Conservation (phyloP, 2,329 filamentous ascomycete species). For the Cordyceps cicadae region DNA sequence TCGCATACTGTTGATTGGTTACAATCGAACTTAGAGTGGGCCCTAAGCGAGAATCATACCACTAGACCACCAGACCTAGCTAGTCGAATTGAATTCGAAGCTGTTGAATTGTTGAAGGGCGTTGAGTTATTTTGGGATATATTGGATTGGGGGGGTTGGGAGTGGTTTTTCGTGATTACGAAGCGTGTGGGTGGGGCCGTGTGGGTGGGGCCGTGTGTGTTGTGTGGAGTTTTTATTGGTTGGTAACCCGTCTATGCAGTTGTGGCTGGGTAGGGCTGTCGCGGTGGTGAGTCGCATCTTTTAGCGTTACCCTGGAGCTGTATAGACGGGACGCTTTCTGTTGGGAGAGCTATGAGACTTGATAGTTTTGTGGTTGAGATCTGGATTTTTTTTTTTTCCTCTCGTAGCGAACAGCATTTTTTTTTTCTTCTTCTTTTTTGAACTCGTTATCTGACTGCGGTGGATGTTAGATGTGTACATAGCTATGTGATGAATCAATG, state of each 20-base stretch:
- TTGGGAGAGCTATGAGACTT: too few species aligned
- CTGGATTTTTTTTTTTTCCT: too few species aligned
- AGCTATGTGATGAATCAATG: too few species aligned
- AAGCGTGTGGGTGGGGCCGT: neutral
- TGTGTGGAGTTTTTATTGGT: neutral
- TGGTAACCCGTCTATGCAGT: neutral
- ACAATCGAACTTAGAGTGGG: slow-evolving; percentile 25
- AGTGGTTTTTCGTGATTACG: neutral
- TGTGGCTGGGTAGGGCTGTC: neutral
- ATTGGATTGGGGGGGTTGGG: neutral
- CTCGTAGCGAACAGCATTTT: too few species aligned
- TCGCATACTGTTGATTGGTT: slow-evolving; percentile 20
- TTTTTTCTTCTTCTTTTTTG: too few species aligned
- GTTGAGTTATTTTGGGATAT: neutral
- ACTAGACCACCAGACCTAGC: neutral
- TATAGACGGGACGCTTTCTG: neutral
- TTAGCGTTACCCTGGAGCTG: neutral
- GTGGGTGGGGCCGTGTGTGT: neutral
- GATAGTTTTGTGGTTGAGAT: too few species aligned
- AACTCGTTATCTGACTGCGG: too few species aligned
- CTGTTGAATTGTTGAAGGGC: neutral
- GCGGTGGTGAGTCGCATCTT: neutral
- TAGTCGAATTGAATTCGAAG: neutral
- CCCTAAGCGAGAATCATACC: slow-evolving; percentile 68
- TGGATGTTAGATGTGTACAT: too few species aligned